phyloP scores from a whole-genome alignment of 2,329 filamentous ascomycete genomes.

The Ambrosiella xylebori region DNA sequence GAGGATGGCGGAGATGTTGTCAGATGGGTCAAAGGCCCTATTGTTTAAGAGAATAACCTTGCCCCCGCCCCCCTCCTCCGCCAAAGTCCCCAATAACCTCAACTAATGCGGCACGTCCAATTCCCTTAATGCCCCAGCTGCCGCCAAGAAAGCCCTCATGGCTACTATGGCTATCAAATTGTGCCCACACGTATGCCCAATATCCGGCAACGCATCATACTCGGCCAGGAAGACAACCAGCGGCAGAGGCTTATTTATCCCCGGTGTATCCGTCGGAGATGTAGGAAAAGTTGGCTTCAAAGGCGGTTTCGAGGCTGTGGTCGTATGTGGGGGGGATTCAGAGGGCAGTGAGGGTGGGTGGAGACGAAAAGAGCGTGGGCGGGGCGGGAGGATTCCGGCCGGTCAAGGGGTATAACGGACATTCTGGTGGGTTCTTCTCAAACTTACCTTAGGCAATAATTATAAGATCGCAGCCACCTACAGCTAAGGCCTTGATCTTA shows the following conservation, averaged over 20 bases:
- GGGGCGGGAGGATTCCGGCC: neutral
- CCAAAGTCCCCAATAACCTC: constrained; percentile 26
- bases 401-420: too few relatives aligned
- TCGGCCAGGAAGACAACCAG: constrained; percentile 22
- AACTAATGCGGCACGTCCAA: constrained; percentile 21
- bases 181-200: constrained; percentile 30
- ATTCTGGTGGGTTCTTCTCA: too few relatives aligned
- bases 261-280: neutral
- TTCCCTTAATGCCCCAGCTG: constrained; percentile 15
- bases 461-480: too few relatives aligned
- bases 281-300: neutral
- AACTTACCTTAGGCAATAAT: too few relatives aligned
- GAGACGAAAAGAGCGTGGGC: neutral
- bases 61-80: constrained; percentile 27
- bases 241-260: constrained; percentile 15
- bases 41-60: constrained; percentile 18
- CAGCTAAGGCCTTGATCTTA: too few relatives aligned
- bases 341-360: neutral
- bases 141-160: constrained; percentile 23
- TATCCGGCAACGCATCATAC: constrained; percentile 30
- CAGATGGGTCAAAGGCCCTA: constrained; percentile 17
- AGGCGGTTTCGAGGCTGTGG: neutral
- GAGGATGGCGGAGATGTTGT: constrained; percentile 17
- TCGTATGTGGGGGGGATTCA: neutral
- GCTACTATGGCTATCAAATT: constrained; percentile 28